Evolutionary conservation across 176 grass and related monocot genomes (phyloP).

Genomic region (Dactylis glomerata): DNA sequence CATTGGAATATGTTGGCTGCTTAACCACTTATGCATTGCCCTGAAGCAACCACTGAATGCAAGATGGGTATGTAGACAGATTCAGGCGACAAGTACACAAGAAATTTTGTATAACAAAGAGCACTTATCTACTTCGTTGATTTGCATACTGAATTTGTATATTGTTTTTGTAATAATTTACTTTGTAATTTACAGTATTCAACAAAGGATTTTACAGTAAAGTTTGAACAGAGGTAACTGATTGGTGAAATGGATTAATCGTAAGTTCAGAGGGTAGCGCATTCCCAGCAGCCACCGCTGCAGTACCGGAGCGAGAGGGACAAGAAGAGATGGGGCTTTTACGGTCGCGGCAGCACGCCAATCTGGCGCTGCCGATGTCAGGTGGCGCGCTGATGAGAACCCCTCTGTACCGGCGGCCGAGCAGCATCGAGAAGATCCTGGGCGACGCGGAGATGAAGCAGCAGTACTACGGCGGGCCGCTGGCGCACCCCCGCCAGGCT

Average conservation of each 20-base stretch:
- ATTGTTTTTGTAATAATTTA: background rate
- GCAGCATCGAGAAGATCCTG: constrained; percentile 97
- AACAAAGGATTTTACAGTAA: background rate
- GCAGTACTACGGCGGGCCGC: constrained; percentile 38
- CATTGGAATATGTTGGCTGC: background rate
- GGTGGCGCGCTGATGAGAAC: constrained; percentile 52
- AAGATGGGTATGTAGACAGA: background rate
- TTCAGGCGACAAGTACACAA: background rate
- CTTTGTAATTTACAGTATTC: too few species aligned
- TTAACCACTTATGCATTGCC: background rate
- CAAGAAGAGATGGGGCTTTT: constrained; percentile 89
- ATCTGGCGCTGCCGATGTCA: constrained; percentile 7
- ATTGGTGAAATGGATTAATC: constrained; percentile 11
- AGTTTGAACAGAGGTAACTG: background rate
- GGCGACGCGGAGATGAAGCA: constrained; percentile 74
- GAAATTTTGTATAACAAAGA: background rate
- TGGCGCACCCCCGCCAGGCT: constrained; percentile 33
- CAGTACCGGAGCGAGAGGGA: constrained; percentile 35
- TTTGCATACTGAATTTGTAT: background rate
- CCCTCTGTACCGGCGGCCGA: constrained; percentile 81
- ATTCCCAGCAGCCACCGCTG: constrained; percentile 3
- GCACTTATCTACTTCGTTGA: too few species aligned
- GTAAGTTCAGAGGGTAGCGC: constrained; percentile 43
- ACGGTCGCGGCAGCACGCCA: constrained; percentile 41
- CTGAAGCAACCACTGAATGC: background rate